Conservation (phyloP, 164 flowering plant genomes). For the Stephania cephalantha region DNA sequence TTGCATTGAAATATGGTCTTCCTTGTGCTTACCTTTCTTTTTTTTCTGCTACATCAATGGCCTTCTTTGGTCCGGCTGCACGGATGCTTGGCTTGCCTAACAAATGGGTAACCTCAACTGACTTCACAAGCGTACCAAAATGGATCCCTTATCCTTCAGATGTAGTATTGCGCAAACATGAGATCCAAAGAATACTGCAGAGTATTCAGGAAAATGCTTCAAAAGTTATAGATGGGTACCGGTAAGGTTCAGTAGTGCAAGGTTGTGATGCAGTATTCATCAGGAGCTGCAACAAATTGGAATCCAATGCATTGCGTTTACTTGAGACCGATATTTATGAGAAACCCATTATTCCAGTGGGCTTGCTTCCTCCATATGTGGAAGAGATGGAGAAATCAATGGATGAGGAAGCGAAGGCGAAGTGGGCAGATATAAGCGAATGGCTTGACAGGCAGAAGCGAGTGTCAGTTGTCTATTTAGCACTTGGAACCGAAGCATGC, state of each 20-base stretch:
- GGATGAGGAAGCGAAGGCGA: background rate
- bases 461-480: conserved; percentile 23
- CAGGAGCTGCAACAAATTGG: conserved; percentile 21
- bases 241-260: conserved; percentile 7
- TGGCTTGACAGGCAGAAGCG: conserved; percentile 12
- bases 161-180: conserved; percentile 20
- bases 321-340: conserved; percentile 14
- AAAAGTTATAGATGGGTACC: conserved; percentile 17
- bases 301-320: conserved; percentile 15
- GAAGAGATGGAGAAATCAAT: background rate
- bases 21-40: conserved; percentile 18
- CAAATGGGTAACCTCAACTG: background rate
- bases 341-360: conserved; percentile 23
- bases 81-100: background rate
- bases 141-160: conserved; percentile 21
- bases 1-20: conserved; percentile 18
- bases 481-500: conserved; percentile 30
- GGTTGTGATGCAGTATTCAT: conserved; percentile 14
- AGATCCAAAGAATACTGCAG: conserved; percentile 5
- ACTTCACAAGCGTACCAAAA: conserved; percentile 8
- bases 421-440: conserved; percentile 10
- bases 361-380: conserved; percentile 18
- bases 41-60: conserved; percentile 10
- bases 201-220: background rate
- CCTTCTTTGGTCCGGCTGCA: conserved; percentile 8